Evolutionary conservation across 108 stramenopile species (phyloP), one percentile per base, ranked within the genome.

Genomic region (Chaetoceros tenuissimus): DNA sequence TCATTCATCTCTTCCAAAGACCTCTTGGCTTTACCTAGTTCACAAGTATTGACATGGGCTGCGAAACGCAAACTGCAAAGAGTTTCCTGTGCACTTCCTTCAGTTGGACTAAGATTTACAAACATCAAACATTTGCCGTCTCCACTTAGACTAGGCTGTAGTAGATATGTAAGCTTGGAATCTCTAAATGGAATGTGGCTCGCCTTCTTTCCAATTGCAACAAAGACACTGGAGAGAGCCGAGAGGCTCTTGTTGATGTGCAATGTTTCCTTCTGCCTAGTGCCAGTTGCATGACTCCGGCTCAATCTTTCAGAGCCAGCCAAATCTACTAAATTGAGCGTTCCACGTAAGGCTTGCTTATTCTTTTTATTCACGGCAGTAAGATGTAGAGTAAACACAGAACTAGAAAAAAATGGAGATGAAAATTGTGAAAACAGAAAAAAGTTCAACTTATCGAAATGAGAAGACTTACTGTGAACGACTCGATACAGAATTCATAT

Each of bases 121-220:
- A 94, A 79, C 89, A 94, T 92, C 48, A 94, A 62, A 26, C 90
- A 82, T 66, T 94, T 94, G 20, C 93, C 93, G 50, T 92, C 90
- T 5, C 93, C 93, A 31, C 76, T 78, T 43, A 94, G 74, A 50
- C 86, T 85, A 44, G 84, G 86, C 68, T 92, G 87, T 28, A 95
- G 81, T 18, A 95, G 68, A 60, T 85, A 85, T 2, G 94, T 94
- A 1, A 95, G 85, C 80, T 94, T 93, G 31, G 84, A 86, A 71
- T 95, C 92, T 24, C 94, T 64, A 84, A 73, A 88, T 31, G 87
- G 87, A 31, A 88, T 53, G 29, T 68, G 67, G 16, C 46, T 29
- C 5, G 67, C 31, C 27, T 56, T 34, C 3, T 50, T 24, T 19
- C 52, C 67, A 24, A 68, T 24, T 13, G 67, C 57, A 22, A 31